Base-by-base conservation (phyloP, 305 asterid species). In the Rubia balearica region DNA sequence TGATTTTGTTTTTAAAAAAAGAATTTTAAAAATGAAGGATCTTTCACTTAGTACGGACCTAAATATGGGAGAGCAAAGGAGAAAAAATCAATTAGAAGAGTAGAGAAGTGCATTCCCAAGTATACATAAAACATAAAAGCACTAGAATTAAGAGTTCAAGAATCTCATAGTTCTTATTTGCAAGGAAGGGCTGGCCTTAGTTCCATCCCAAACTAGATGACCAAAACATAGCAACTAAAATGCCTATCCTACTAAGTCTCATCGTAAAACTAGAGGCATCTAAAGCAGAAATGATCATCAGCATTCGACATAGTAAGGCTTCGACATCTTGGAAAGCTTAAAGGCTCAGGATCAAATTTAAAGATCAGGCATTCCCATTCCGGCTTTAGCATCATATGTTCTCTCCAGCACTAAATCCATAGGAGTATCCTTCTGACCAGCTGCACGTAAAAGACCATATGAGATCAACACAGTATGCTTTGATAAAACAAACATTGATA, bases 341-440 rank as follows among this genome's bases (percentile, higher is more conserved):
- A 45, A 33, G 59, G 53, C 36, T 19, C 21, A 8, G 7, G 57
- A 67, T 48, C 27, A 43, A 36, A 19, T 70, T 84, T 61, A 92
- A 65, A 90, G 91, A 76, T 86, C 90, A 6, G 98, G 98, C 97
- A 92, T 85, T 69, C 98, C 97, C 84, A 53, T 73, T 14, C 98
- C 98, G 53, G 90, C 84, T 85, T 87, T 82, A 55, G 94, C 82
- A 73, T 90, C 96, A 59, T 89, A 93, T 5, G 97, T 90, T 83
- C 84, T 90, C 81, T 88, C 96, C 73, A 79, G 60, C 67, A 85
- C 97, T 65, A 82, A 65, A 40, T 89, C 96, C 88, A 86, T 75
- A 16, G 94, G 94, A 69, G 97, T 90, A 71, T 89, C 97, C 82
- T 89, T 91, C 45, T 95, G 97, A 75, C 98, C 98, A 72, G 77